Evolutionary conservation across 2,329 filamentous ascomycete genomes (phyloP), one percentile per base, ranked within the genome.

Genomic region (Rhynchosporium graminicola): DNA sequence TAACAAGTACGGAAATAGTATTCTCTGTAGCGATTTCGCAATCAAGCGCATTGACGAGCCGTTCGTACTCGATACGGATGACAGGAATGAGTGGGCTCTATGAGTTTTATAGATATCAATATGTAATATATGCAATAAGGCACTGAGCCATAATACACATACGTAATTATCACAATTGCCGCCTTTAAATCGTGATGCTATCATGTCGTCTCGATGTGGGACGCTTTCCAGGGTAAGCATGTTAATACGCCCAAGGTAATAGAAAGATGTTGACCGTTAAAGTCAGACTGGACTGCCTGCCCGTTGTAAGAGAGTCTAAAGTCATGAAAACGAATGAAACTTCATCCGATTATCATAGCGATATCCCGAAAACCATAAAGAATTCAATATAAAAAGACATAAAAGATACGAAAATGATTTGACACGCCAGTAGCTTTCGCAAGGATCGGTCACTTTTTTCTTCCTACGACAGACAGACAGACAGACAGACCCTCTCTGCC

Each of bases 31-130:
- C 73, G 95, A 99, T 68, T 86, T 96, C 77, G 95, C 94, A 2
- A 96, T 99, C 73, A 96, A 93, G 79, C 85, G 90, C 72, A 91
- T 99, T 63, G 92, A 97, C 71, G 92, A 97, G 78, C 93, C 95
- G 0, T 98, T 99, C 74, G 85, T 98, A 61, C 84, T 83, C 42
- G 78, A 82, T 4, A 82, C 83, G 28, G 94, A 97, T 71, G 84
- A 93, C 74, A 79, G 80, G 66, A 85, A 87, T 61, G 92, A 96
- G 72, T 99, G 95, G 95, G 87, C 85, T 13, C 62, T 73, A 51
- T 73, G 60, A 65, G 9, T n/a, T n/a, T 28, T 15, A 47, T 15
- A 20, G 26, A 12, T 26, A 8, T 40, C 12, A 36, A 46, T 7
- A 47, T 57, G 40, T 57, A 46, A 47, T 29, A 46, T 57, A 57